These are phyloP conservation scores for Calonectria crousiana DNA, from an alignment of 2,329 filamentous ascomycete genomes.

Conservation along the genomic window DNA sequence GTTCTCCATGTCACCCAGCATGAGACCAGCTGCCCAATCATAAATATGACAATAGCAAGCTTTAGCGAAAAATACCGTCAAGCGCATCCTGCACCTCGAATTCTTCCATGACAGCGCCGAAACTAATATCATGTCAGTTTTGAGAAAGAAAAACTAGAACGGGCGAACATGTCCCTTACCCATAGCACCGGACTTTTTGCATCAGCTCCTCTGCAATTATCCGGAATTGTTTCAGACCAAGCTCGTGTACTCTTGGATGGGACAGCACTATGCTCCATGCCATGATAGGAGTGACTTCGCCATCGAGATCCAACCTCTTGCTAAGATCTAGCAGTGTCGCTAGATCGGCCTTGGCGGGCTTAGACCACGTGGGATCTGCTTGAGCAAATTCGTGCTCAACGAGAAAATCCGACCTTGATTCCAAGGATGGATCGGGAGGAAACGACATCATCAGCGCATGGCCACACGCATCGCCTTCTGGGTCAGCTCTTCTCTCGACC, in stretches of 20 bases:
- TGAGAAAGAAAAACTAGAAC: background rate
- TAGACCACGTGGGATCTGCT: constrained; percentile 65
- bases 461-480: constrained; percentile 79
- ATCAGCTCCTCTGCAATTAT: constrained; percentile 79
- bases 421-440: constrained; percentile 75
- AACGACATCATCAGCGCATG: constrained; percentile 95
- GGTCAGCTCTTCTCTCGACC: constrained; percentile 69
- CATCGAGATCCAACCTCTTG: constrained; percentile 83
- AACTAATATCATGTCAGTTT: constrained; percentile 53
- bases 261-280: constrained; percentile 86
- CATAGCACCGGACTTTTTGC: constrained; percentile 91
- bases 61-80: constrained; percentile 65
- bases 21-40: constrained; percentile 1
- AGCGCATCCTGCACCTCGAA: constrained; percentile 83
- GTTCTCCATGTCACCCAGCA: constrained; percentile 2
- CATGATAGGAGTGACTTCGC: constrained; percentile 95
- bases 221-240: constrained; percentile 77
- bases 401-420: constrained; percentile 62
- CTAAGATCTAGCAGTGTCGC: constrained; percentile 87
- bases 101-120: constrained; percentile 74
- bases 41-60: constrained; percentile 14
- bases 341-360: constrained; percentile 81
- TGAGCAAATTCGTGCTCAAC: constrained; percentile 62
- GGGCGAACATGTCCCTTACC: constrained; percentile 67
- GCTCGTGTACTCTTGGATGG: constrained; percentile 75